A percentile compares a stretch with the other conserved stretches of the same genome.
Evolutionary conservation across 179 eudicot genomes (phyloP).

Genomic region (Corrigiola litoralis): DNA sequence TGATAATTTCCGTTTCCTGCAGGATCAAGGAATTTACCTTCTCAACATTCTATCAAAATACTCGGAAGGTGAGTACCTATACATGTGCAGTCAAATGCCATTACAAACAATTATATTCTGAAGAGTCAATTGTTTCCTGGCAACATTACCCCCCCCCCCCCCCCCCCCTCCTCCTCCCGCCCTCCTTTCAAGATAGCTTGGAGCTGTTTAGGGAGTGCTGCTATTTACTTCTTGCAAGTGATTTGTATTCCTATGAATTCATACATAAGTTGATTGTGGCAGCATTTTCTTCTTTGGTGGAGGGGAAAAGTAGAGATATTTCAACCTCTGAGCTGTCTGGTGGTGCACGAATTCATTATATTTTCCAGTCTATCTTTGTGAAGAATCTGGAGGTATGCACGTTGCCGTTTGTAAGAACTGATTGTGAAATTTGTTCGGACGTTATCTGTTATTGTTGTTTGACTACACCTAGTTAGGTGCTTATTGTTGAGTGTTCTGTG

Average conservation of each 20-base stretch:
- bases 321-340: constrained; percentile 58
- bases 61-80: constrained; percentile 42
- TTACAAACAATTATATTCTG: too few species aligned
- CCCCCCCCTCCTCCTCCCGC: too few species aligned
- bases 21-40: constrained; percentile 46
- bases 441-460: constrained; percentile 1
- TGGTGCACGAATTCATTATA: constrained; percentile 59
- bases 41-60: constrained; percentile 40
- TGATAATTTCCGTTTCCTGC: constrained; percentile 18
- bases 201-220: not conserved
- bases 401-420: constrained; percentile 1
- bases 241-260: not conserved
- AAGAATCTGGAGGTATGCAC: constrained; percentile 48
- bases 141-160: too few species aligned
- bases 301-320: constrained; percentile 51
- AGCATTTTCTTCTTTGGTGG: constrained; percentile 48
- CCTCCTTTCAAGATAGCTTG: too few species aligned
- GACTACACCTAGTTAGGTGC: not conserved
- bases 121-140: too few species aligned
- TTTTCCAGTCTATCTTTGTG: constrained; percentile 61
- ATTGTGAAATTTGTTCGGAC: not conserved
- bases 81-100: not conserved
- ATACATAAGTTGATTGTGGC: constrained; percentile 16
- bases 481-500: not conserved
- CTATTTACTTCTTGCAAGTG: too few species aligned